Base-by-base conservation (phyloP, 768 basidiomycete genomes). In the Clavaria fumosa region DNA sequence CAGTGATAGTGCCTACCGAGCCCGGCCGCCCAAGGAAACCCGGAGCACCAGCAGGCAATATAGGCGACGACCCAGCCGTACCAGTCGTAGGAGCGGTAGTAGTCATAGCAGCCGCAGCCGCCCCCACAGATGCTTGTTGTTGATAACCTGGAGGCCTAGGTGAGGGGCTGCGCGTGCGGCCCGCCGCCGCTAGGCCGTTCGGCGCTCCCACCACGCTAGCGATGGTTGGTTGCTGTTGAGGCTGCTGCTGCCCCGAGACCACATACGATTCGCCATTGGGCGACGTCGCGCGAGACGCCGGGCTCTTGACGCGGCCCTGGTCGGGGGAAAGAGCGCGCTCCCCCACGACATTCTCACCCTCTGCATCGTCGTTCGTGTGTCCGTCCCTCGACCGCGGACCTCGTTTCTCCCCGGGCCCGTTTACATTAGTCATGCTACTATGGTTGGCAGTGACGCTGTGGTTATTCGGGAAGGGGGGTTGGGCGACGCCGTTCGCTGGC, bases 1-100 rank as follows among this genome's bases (percentile, higher is more conserved):
- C 73, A 3, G 78, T 66, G 14, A 79, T 65, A 51, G 72, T 82
- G 4, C 76, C 70, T 0, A 77, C 69, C 7, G 81, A 82, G 0
- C 74, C 61, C 34, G 62, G 58, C 11, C 53, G n/a, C n/a, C n/a
- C n/a, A n/a, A n/a, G n/a, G n/a, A n/a, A n/a, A n/a, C n/a, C n/a
- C n/a, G n/a, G n/a, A n/a, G n/a, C n/a, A n/a, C n/a, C n/a, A n/a
- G n/a, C n/a, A n/a, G n/a, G n/a, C n/a, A n/a, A n/a, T n/a, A n/a
- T n/a, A n/a, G n/a, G n/a, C n/a, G n/a, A n/a, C n/a, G n/a, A n/a
- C n/a, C n/a, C n/a, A n/a, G n/a, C n/a, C n/a, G n/a, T n/a, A n/a
- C n/a, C n/a, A n/a, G n/a, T n/a, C n/a, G n/a, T n/a, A n/a, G n/a
- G n/a, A n/a, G n/a, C n/a, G n/a, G n/a, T n/a, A n/a, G n/a, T n/a